Evolutionary conservation across 2,329 filamentous ascomycete genomes (phyloP), one percentile per base, ranked within the genome.

Genomic region (Fusarium caatingaense): DNA sequence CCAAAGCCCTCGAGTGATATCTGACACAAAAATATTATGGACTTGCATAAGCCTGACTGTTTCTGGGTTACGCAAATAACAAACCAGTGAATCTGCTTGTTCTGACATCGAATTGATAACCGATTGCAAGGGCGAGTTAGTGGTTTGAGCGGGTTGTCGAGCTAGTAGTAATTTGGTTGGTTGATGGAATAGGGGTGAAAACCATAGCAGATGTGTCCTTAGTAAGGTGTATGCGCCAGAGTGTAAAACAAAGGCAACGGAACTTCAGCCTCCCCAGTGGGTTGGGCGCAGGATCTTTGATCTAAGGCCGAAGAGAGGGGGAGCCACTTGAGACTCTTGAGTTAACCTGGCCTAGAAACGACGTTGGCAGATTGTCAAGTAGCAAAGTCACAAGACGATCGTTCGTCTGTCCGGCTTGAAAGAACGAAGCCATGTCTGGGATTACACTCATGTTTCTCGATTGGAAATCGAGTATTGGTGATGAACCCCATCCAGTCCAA

Each of bases 241-340:
- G 44, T 23, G 46, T 32, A 50, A 64, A 58, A 56, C 54, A 57
- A 65, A 48, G 41, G 48, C 28, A 56, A 25, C 40, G 56, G 41
- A 57, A 62, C 28, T 64, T 71, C 67, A 70, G 67, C 64, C 67
- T 71, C 64, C 61, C 42, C 41, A 27, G 55, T 49, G 50, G 55
- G 65, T 49, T 53, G 49, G 54, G 46, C 47, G 49, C 64, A 53
- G 60, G 50, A 69, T 49, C 58, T 70, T 54, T 54, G 54, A 46
- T 59, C 58, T 58, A 42, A 50, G 47, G 23, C 42, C 32, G 54
- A 58, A 54, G 41, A 37, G 40, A 37, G 40, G 51, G 32, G 42
- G 54, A 45, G 34, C 18, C 27, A 18, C 41, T 47, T 45, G 54
- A 45, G 34, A 10, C 27, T 15, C 41, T 47, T 45, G 44, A 48